Base-by-base conservation (phyloP, 768 basidiomycete species). In the Suillus sp. region DNA sequence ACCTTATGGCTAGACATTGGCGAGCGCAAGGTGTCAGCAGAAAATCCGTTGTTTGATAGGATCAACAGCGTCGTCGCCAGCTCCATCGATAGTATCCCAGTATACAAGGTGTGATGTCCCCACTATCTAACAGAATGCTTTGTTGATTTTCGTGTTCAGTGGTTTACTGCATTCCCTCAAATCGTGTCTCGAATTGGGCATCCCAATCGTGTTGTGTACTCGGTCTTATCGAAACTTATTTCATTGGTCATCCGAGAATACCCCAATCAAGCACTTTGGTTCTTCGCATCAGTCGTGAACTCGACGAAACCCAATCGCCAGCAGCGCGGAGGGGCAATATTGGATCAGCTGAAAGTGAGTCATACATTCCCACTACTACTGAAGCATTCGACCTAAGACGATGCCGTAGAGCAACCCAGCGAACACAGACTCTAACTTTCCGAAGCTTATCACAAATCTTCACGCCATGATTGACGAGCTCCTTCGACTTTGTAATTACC, bases 141-240 rank as follows among this genome's bases (percentile, higher is more conserved):
- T 60, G 32, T 50, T 67, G 48, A 61, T 48, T 67, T 5, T 65
- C 58, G 4, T 27, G 53, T 59, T 18, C 54, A 99, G 95, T 99
- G 96, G 95, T 91, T 88, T 68, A 95, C 92, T 0, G 96, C 95
- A 1, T 96, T 98, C 66, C 95, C 96, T 3, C 97, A 99, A 80
- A 93, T 99, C 59, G 94, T 96, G 16, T 99, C 96, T 16, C 87
- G 97, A 9, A 89, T 99, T 37, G 91, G 90, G 14, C 93, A 97
- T 67, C 77, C 74, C 4, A 89, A 92, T 68, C 66, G 75, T 13
- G 80, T 79, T 1, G 89, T 94, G 3, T 89, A 84, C 70, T 74
- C 72, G 0, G 74, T 87, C 3, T 77, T 99, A 25, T 80, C 83
- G 2, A 76, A 72, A 54, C 83, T 99, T 38, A 94, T 99, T 61